These are phyloP conservation scores for Rhodotorula babjevae DNA, from an alignment of 768 basidiomycete species.

Conservation along the genomic window DNA sequence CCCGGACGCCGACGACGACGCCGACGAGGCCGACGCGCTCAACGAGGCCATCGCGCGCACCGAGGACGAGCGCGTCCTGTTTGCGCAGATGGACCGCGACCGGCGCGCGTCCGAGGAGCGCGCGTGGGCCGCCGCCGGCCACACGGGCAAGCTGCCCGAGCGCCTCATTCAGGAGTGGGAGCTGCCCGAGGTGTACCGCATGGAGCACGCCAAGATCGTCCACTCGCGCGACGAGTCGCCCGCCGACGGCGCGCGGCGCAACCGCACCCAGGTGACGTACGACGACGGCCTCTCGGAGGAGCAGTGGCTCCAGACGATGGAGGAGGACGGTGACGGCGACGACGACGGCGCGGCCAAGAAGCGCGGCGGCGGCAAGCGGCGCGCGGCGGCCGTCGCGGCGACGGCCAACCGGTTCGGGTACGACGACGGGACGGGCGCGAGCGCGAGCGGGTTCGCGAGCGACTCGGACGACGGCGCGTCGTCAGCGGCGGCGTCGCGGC, in stretches of 20 bases:
- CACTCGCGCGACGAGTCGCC: constrained; percentile 26
- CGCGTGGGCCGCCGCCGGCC: constrained; percentile 66
- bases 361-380: constrained; percentile 20
- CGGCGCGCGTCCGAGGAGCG: constrained; percentile 65
- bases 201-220: constrained; percentile 55
- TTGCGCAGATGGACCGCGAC: constrained; percentile 74
- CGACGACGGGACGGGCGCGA: constrained; percentile 49
- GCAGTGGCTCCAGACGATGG: constrained; percentile 72
- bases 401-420: constrained; percentile 1
- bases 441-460: neutral
- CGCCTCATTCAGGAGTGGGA: constrained; percentile 80
- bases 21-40: constrained; percentile 58
- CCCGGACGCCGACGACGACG: constrained; percentile 49
- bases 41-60: constrained; percentile 84
- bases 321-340: constrained; percentile 31
- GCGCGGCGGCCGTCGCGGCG: constrained; percentile 7
- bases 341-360: neutral
- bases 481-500: too few species aligned
- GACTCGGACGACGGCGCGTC: constrained; percentile 27
- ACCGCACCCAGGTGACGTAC: constrained; percentile 77
- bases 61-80: constrained; percentile 70
- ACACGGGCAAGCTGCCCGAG: constrained; percentile 61
- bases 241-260: constrained; percentile 49
- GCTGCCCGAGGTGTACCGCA: constrained; percentile 82
- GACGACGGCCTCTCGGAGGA: constrained; percentile 92